phyloP scores from a whole-genome alignment of 495 filamentous ascomycete genomes.

The Lentithecium fluviatile region DNA sequence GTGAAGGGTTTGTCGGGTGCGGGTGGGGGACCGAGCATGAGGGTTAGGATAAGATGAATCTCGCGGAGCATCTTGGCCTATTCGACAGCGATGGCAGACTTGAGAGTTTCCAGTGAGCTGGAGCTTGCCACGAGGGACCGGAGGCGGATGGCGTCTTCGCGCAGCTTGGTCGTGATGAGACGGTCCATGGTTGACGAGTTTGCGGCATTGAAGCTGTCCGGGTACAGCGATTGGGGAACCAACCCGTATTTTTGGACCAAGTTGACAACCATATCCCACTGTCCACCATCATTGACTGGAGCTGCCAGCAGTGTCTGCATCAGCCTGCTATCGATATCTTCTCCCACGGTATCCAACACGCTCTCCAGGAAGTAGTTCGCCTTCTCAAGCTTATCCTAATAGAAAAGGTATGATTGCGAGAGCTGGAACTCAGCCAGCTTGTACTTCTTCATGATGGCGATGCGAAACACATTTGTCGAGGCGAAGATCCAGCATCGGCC shows the following conservation, averaged over 20 bases:
- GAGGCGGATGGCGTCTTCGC: constrained; percentile 71
- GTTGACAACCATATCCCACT: constrained; percentile 92
- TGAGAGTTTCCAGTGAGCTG: constrained; percentile 30
- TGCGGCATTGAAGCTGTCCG: constrained; percentile 74
- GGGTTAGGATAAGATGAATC: constrained; percentile 72
- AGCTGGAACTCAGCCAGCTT: constrained; percentile 76
- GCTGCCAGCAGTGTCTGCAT: constrained; percentile 63
- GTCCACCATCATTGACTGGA: constrained; percentile 78
- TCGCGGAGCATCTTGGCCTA: constrained; percentile 75
- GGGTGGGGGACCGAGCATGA: constrained; percentile 77
- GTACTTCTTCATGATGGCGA: constrained; percentile 78
- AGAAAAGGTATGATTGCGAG: constrained; percentile 85
- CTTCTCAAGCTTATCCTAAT: constrained; percentile 93
- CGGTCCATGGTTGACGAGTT: constrained; percentile 66
- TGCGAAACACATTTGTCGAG: constrained; percentile 79
- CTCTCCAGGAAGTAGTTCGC: constrained; percentile 84
- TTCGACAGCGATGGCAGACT: constrained; percentile 46
- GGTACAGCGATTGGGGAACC: constrained; percentile 75
- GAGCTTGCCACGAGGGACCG: constrained; percentile 49
- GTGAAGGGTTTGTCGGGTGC: constrained; percentile 62
- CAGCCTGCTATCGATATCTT: constrained; percentile 66
- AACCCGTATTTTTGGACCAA: constrained; percentile 82
- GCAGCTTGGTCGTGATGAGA: constrained; percentile 80
- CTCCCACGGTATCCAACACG: constrained; percentile 67
- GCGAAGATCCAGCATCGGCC: constrained; percentile 92